A percentile compares a stretch with the other conserved stretches of the same genome.
phyloP scores from a whole-genome alignment of 73 alveolate genomes.

The Blepharisma japonicum region DNA sequence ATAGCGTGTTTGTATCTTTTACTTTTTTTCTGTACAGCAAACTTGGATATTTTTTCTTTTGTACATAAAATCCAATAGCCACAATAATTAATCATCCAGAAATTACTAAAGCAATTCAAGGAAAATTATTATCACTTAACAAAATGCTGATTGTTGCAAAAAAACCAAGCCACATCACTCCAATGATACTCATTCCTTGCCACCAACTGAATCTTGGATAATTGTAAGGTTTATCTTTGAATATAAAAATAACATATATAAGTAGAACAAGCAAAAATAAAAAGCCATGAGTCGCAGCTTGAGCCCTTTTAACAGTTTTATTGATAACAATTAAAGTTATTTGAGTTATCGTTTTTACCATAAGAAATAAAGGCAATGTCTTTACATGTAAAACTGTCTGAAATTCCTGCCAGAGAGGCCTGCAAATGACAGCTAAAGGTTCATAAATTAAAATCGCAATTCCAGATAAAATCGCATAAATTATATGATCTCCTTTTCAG shows the following conservation, averaged over 20 bases:
- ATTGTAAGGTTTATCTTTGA: constrained; percentile 2
- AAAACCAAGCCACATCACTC: background rate
- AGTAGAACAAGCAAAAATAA: background rate
- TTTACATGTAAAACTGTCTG: constrained; percentile 8
- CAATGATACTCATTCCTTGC: background rate
- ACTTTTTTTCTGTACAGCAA: too few relatives aligned
- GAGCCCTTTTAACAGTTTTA: background rate
- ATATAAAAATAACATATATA: background rate
- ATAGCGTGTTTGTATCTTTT: too few relatives aligned
- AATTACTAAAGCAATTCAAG: too few relatives aligned
- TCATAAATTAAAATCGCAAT: background rate
- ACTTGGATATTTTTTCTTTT: too few relatives aligned
- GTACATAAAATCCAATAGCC: too few relatives aligned
- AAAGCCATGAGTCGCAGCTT: constrained; percentile 10
- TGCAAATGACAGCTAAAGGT: constrained; percentile 17
- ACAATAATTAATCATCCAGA: too few relatives aligned
- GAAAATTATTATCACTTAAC: too few relatives aligned
- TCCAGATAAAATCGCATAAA: background rate
- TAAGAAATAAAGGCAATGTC: constrained; percentile 11
- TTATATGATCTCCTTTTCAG: background rate
- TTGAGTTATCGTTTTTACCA: constrained; percentile 1
- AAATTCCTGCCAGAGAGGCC: constrained; percentile 35
- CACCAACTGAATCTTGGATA: constrained; percentile 22
- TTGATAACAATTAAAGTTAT: background rate
- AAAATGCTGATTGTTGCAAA: background rate